Base-by-base conservation (phyloP, 2,329 filamentous ascomycete genomes). In the Alternaria ethzedia region DNA sequence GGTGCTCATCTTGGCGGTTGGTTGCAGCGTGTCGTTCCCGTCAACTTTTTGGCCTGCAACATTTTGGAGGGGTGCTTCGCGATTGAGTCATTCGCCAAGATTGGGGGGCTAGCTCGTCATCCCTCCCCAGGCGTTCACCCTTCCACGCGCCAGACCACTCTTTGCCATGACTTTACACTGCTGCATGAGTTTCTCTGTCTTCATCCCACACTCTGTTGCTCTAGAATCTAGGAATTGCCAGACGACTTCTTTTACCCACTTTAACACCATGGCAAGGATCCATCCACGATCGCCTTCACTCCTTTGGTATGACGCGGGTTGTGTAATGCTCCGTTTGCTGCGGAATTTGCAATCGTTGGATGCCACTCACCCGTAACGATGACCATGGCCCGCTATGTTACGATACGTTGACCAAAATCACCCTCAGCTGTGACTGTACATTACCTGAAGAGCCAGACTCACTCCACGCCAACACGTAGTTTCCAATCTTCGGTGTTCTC, bases 1-100 rank as follows among this genome's bases (percentile, higher is more conserved):
- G 30, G 67, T 23, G 49, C 69, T 77, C 75, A 78, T 78, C 52
- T 63, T 73, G 66, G 63, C 56, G 54, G 46, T 51, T 32, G 45
- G 30, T 58, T 49, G 28, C 20, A 52, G 36, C 15, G 43, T 41
- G 51, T 51, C 49, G 15, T 21, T 57, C 45, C 41, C 20, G 59
- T 56, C 51, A 28, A 52, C 59, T 45, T 36, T 49, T 50, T 54
- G 36, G 36, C 36, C n/a, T 41, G 36, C 15, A 67, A 69, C 28
- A 45, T 59, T 68, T 63, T 65, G 63, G 72, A 71, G 72, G 70
- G 72, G 70, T 62, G 44, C n/a, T 57, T 51, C 43, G 61, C 54
- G 45, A 59, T 44, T 65, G 60, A 65, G 59, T 66, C 67, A 62
- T 63, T 60, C 49, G 58, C 60, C 65, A 62, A 66, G 63, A 49